Conservation (phyloP, 345 rosid genomes). For the Salix brachista region DNA sequence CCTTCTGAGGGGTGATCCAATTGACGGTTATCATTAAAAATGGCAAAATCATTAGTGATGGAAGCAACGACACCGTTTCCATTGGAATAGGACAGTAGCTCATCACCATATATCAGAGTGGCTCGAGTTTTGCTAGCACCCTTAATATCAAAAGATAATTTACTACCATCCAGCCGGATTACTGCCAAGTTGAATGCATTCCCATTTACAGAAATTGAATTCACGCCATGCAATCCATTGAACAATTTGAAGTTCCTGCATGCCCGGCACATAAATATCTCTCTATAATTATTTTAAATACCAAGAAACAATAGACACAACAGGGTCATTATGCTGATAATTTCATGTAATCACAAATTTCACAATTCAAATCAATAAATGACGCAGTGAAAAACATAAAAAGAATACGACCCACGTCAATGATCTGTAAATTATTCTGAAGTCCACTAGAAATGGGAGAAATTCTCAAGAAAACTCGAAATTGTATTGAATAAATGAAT, state of each 20-base stretch:
- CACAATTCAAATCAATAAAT: neutral
- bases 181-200: conserved; percentile 23
- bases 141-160: conserved; percentile 33
- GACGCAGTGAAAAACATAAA: no score
- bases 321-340: neutral
- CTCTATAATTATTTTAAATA: conserved; percentile 6
- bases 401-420: no score
- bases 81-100: conserved; percentile 41
- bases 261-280: conserved; percentile 30
- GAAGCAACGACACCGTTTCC: conserved; percentile 29
- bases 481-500: no score
- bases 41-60: conserved; percentile 36
- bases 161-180: conserved; percentile 19
- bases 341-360: neutral
- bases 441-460: no score
- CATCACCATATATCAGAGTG: conserved; percentile 53
- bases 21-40: conserved; percentile 59
- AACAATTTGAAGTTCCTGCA: conserved; percentile 38
- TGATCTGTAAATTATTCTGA: no score
- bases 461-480: no score
- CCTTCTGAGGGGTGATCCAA: conserved; percentile 69
- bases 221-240: conserved; percentile 35
- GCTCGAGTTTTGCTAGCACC: conserved; percentile 42
- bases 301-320: neutral
- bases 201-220: conserved; percentile 25